Base-by-base conservation (phyloP, 495 filamentous ascomycete species). In the Hypoxylon rickii region DNA sequence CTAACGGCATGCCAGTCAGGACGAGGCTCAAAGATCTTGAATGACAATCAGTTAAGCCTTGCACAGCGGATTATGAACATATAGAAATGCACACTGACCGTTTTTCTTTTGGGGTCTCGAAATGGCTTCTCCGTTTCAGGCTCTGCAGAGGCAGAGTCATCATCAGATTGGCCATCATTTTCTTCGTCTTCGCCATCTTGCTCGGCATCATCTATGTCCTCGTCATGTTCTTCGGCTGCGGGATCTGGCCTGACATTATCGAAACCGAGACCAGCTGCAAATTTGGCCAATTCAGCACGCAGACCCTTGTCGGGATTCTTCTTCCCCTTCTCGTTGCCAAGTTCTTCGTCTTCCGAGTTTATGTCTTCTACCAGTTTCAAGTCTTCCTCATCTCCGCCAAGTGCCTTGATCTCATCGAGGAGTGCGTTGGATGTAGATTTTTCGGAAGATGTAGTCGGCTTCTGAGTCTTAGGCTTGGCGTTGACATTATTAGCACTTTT, bases 1-100 rank as follows among this genome's bases (percentile, higher is more conserved):
- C 77, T 68, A 31, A 79, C 76, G 38, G 82, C 79, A 69, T 96
- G 88, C 93, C 93, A 97, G 64, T 96, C 92, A 39, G 90, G 83
- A 50, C 88, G 81, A 29, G 90, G 88, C 52, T 83, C 75, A 60
- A 96, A 86, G 10, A 84, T 74, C 89, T 93, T 51, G 4, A 20
- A 48, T 38, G 42, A 40, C 31, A 58, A 61, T 68, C 53, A 72
- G 67, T 51, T 46, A 32, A 58, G 47, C 18, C 21, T 20, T 34
- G 38, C 18, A 42, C 29, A 18, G 17, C 12, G 37, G 34, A 18
- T 44, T 33, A 15, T 16, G 16, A 17, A 42, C 13, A n/a, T 40
- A 56, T 40, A 64, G 41, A 66, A 43, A 67, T n/a, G 49, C 63
- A 53, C 70, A 76, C 74, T 77, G 49, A 72, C 73, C 76, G 69